phyloP scores from a whole-genome alignment of 345 rosid genomes.

The Noccaea caerulescens region DNA sequence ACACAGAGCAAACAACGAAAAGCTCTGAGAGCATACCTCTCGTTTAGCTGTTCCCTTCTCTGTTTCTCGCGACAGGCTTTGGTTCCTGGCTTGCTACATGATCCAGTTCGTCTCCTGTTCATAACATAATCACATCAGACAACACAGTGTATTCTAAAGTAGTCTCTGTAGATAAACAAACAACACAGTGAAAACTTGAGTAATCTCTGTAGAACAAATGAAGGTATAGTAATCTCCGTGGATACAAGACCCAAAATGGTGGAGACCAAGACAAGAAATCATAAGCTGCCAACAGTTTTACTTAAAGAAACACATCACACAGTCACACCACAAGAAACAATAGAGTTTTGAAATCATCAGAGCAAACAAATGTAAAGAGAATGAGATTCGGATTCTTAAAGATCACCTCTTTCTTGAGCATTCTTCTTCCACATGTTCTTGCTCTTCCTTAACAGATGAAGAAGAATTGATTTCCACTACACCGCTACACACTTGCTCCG shows the following conservation, averaged over 20 bases:
- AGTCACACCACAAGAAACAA: neutral
- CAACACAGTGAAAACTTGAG: conserved; percentile 5
- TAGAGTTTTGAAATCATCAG: conserved; percentile 1
- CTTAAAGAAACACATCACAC: conserved; percentile 11
- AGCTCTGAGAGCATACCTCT: conserved; percentile 51
- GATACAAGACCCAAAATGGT: neutral
- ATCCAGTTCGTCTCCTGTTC: conserved; percentile 45
- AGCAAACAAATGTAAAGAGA: neutral
- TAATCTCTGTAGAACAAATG: too few species aligned
- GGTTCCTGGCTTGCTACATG: conserved; percentile 47
- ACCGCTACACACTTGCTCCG: conserved; percentile 10
- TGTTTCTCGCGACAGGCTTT: conserved; percentile 91
- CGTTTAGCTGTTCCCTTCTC: conserved; percentile 87
- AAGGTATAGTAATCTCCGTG: neutral
- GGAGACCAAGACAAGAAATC: neutral
- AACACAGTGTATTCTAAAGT: conserved; percentile 1
- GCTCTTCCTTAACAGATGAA: conserved; percentile 44
- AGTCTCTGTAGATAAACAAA: neutral
- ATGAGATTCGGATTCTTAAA: conserved; percentile 10
- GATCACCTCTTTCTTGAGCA: conserved; percentile 42
- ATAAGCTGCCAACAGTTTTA: neutral
- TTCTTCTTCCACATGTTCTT: conserved; percentile 36
- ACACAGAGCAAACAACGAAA: neutral
- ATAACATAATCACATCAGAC: conserved; percentile 32
- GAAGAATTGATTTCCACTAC: conserved; percentile 43